These are phyloP conservation scores for Ganoderma multipileum DNA, from an alignment of 1,284 basidiomycete species.

Conservation along the genomic window DNA sequence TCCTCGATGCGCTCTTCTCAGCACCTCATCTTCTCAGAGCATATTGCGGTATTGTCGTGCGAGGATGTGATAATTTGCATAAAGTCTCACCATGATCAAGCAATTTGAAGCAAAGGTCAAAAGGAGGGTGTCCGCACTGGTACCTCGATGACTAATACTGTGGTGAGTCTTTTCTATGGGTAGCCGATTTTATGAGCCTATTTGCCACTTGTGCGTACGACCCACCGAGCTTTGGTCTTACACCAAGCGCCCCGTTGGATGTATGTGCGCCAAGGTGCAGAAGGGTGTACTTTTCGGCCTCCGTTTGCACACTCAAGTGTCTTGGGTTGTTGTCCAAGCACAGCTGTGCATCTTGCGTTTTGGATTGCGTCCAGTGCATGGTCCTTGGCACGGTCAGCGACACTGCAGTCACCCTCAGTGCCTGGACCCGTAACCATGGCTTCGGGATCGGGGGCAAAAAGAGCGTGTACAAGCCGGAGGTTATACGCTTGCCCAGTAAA, in stretches of 20 bases:
- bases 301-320: background rate
- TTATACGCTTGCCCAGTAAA: constrained; percentile 2
- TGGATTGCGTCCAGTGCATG: background rate
- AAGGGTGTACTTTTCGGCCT: background rate
- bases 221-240: background rate
- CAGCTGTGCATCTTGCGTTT: background rate
- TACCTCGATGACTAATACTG: background rate
- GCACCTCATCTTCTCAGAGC: background rate
- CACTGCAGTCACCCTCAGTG: background rate
- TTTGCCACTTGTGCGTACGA: background rate
- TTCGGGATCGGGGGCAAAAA: background rate
- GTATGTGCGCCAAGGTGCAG: background rate
- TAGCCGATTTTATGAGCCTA: background rate
- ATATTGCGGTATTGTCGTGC: background rate
- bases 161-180: background rate
- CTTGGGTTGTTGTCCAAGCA: background rate
- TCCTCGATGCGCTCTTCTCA: background rate
- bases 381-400: background rate
- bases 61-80: background rate
- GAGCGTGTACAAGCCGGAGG: background rate
- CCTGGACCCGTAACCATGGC: constrained; percentile 6
- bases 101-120: background rate
- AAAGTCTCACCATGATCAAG: background rate
- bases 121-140: background rate
- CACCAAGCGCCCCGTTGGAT: background rate